Evolutionary conservation across 1,139 yeast genomes (phyloP).

Genomic region (Magnusiomyces paraingens): DNA sequence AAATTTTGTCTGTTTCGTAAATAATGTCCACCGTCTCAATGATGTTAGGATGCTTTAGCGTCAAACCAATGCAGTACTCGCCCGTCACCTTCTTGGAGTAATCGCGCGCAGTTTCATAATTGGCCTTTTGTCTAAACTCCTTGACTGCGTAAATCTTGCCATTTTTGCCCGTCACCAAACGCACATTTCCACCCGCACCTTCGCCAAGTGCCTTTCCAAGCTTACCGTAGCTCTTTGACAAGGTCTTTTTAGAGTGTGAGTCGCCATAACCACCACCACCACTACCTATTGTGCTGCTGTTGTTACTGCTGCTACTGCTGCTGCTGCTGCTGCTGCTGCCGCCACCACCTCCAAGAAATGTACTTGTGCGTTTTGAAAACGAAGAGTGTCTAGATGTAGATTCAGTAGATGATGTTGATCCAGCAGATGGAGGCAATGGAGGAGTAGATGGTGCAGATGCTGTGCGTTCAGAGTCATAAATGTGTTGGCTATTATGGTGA

Average conservation of each 20-base stretch:
- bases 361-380: not conserved
- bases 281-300: not conserved
- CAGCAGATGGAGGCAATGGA: not conserved
- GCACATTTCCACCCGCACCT: conserved; percentile 94
- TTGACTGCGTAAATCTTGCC: conserved; percentile 81
- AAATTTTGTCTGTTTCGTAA: conserved; percentile 78
- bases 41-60: conserved; percentile 84
- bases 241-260: conserved; percentile 34
- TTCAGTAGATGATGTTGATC: not conserved
- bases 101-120: conserved; percentile 73
- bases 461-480: conserved; percentile 7
- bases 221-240: conserved; percentile 71
- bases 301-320: not conserved
- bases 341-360: too few species aligned
- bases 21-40: conserved; percentile 88
- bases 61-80: conserved; percentile 90
- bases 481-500: conserved; percentile 1
- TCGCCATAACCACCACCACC: conserved; percentile 2
- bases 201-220: conserved; percentile 87
- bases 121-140: conserved; percentile 75
- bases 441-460: conserved; percentile 3
- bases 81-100: conserved; percentile 92
- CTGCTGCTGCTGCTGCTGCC: not conserved
- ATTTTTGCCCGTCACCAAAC: conserved; percentile 61
- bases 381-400: not conserved